Percentiles rank a stretch among this genome's conserved stretches.
Conservation (phyloP, 2,329 filamentous ascomycete species). For the Colletotrichum graminicola region DNA sequence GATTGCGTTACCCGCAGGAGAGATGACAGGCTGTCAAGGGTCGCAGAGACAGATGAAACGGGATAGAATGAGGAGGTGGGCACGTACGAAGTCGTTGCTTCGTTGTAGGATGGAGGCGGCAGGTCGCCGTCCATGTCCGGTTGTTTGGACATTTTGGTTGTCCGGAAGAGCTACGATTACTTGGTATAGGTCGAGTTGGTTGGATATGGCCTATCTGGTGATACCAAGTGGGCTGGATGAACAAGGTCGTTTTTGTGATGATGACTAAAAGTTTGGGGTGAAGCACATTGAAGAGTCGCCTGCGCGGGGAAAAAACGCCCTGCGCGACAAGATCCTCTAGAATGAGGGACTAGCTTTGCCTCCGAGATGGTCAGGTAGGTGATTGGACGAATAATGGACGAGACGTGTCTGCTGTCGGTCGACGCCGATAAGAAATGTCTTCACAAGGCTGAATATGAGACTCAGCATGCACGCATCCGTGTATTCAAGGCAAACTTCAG, state of each 20-base stretch:
- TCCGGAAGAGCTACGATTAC: background rate
- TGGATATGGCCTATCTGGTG: background rate
- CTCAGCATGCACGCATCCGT: background rate
- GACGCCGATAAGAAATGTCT: background rate
- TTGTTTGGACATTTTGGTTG: slow-evolving; percentile 38
- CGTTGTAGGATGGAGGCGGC: slow-evolving; percentile 38
- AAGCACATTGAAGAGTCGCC: background rate
- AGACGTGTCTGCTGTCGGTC: background rate
- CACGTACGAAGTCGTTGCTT: slow-evolving; percentile 31
- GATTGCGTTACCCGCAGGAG: slow-evolving; percentile 54
- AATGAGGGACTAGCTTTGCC: background rate
- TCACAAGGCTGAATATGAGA: background rate
- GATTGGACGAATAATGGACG: background rate
- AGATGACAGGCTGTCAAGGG: slow-evolving; percentile 52
- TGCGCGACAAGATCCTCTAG: background rate
- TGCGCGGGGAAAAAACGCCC: background rate
- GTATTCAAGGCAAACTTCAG: background rate
- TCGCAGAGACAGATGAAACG: slow-evolving; percentile 40
- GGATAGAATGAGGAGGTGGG: slow-evolving; percentile 49
- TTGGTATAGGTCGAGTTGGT: background rate
- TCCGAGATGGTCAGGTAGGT: background rate
- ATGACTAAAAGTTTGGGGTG: background rate
- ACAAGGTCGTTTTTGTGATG: background rate
- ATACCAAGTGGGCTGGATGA: background rate
- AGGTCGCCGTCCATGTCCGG: slow-evolving; percentile 39